A percentile compares a stretch with the other conserved stretches of the same genome.
phyloP scores from a whole-genome alignment of 768 basidiomycete genomes.

The Mycena chlorophos region DNA sequence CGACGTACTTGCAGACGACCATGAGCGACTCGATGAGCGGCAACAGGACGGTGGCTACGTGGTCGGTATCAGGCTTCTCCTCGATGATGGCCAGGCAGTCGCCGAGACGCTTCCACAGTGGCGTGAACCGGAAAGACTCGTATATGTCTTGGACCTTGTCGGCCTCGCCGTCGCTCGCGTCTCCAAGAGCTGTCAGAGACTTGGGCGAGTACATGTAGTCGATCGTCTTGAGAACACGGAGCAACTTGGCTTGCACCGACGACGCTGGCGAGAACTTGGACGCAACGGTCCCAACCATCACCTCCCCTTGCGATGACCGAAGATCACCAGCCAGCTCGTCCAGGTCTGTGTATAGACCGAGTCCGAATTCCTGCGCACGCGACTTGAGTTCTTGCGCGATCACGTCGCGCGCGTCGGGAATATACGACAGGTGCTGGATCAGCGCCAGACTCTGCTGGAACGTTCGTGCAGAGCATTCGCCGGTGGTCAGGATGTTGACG shows the following conservation, averaged over 20 bases:
- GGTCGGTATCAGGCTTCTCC: slow-evolving; percentile 74
- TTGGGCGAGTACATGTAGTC: slow-evolving; percentile 91
- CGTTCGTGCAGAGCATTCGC: slow-evolving; percentile 95
- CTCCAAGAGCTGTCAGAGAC: slow-evolving; percentile 37
- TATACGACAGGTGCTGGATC: slow-evolving; percentile 88
- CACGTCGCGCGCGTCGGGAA: slow-evolving; percentile 85
- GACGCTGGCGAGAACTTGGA: slow-evolving; percentile 93
- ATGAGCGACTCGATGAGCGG: slow-evolving; percentile 96
- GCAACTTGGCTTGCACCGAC: slow-evolving; percentile 92
- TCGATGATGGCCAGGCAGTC: slow-evolving; percentile 85
- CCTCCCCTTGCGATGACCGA: slow-evolving; percentile 53
- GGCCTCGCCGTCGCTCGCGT: slow-evolving; percentile 52
- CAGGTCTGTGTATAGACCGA: slow-evolving; percentile 70
- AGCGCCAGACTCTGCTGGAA: slow-evolving; percentile 91
- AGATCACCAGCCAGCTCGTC: slow-evolving; percentile 71
- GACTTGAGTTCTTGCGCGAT: slow-evolving; percentile 84
- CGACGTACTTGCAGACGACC: slow-evolving; percentile 97
- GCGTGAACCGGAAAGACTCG: slow-evolving; percentile 86
- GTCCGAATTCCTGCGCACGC: slow-evolving; percentile 88
- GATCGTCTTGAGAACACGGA: slow-evolving; percentile 94
- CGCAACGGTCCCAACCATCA: slow-evolving; percentile 67
- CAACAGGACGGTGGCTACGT: slow-evolving; percentile 88
- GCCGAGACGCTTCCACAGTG: slow-evolving; percentile 87
- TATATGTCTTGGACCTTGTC: slow-evolving; percentile 89
- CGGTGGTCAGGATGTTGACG: slow-evolving; percentile 95